A percentile compares a stretch with the other conserved stretches of the same genome.
Evolutionary conservation across 495 filamentous ascomycete genomes (phyloP).

Genomic region (Annulohypoxylon nitens): DNA sequence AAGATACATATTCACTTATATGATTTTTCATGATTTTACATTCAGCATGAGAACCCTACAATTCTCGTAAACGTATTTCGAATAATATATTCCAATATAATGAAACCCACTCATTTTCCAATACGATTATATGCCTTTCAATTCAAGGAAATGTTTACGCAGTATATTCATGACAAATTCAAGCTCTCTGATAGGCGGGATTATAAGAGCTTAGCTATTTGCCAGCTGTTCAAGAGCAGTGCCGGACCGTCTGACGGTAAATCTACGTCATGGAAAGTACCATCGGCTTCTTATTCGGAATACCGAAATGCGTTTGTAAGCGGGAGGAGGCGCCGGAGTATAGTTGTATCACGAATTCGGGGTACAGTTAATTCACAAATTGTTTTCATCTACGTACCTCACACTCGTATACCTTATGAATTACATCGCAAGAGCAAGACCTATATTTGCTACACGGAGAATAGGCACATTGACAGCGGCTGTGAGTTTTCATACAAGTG

Average conservation of each 20-base stretch:
- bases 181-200: slow-evolving; percentile 35
- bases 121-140: not conserved
- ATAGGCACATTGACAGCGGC: slow-evolving; percentile 47
- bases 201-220: slow-evolving; percentile 6
- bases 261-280: slow-evolving; percentile 39
- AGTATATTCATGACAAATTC: slow-evolving; percentile 30
- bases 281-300: slow-evolving; percentile 12
- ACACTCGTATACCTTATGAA: slow-evolving; percentile 42
- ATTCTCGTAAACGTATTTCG: too few relatives aligned
- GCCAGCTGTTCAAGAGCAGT: slow-evolving; percentile 23
- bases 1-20: too few relatives aligned
- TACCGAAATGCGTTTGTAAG: slow-evolving; percentile 40
- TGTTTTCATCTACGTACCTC: not conserved
- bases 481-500: slow-evolving; percentile 39
- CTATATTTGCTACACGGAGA: slow-evolving; percentile 43
- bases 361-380: not conserved
- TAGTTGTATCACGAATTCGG: slow-evolving; percentile 26
- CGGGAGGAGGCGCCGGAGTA: slow-evolving; percentile 14
- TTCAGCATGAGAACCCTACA: too few relatives aligned
- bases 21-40: too few relatives aligned
- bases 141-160: not conserved
- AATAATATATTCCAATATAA: not conserved
- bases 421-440: slow-evolving; percentile 43
- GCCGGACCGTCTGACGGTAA: slow-evolving; percentile 25
- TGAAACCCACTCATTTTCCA: not conserved